phyloP scores from a whole-genome alignment of 2,329 filamentous ascomycete species.

The Aphanocladium album region DNA sequence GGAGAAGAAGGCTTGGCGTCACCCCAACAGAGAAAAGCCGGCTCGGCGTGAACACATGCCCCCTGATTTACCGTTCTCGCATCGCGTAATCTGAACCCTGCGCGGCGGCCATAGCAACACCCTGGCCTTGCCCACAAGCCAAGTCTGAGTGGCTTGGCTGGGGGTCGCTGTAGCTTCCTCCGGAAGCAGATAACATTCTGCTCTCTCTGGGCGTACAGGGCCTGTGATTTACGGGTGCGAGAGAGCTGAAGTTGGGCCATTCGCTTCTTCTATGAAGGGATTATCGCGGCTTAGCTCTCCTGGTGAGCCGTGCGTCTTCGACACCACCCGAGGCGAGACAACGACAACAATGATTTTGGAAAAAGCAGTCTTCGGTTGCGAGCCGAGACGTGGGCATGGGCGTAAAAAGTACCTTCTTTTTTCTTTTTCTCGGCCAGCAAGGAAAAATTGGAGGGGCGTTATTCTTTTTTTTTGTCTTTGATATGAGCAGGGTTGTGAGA shows the following conservation, averaged over 20 bases:
- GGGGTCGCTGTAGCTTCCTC: background rate
- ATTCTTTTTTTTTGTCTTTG: background rate
- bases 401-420: background rate
- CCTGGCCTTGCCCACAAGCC: background rate
- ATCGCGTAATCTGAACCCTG: background rate
- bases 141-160: background rate
- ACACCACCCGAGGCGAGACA: background rate
- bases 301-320: background rate
- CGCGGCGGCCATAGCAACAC: background rate
- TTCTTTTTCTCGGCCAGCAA: background rate
- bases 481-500: background rate
- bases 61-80: background rate
- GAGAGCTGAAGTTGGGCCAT: background rate
- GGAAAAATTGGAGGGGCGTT: background rate
- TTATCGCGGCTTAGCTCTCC: background rate
- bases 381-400: conserved; percentile 1
- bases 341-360: background rate
- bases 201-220: background rate
- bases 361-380: background rate
- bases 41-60: background rate
- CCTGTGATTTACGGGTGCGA: background rate
- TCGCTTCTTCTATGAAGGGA: background rate
- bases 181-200: background rate
- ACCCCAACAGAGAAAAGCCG: background rate
- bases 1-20: conserved; percentile 17